Evolutionary conservation across 116 monocot species (phyloP).

Genomic region (Iris pallida): DNA sequence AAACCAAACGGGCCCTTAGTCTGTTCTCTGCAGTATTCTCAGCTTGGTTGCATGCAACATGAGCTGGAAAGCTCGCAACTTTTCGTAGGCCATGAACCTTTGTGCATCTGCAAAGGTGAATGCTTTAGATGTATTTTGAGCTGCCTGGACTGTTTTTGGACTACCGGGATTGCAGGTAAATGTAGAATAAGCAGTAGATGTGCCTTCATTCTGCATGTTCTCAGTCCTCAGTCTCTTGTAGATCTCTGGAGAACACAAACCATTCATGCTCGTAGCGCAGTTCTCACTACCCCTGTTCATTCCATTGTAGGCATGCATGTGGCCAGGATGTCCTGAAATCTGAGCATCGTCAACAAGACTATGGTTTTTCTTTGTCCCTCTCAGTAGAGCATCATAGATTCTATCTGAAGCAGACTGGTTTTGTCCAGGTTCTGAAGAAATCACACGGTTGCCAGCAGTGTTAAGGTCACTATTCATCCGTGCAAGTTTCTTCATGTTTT

Average conservation of each 20-base stretch:
- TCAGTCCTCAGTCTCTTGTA: slow-evolving; percentile 43
- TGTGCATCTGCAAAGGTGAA: slow-evolving; percentile 28
- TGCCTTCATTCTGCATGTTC: slow-evolving; percentile 3
- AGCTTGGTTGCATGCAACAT: background rate
- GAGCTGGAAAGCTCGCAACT: slow-evolving; percentile 2
- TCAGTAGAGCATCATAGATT: slow-evolving; percentile 5
- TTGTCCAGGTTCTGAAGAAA: background rate
- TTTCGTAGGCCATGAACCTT: slow-evolving; percentile 17
- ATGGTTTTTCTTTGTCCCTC: slow-evolving; percentile 23
- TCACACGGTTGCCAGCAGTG: background rate
- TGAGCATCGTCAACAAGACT: slow-evolving; percentile 16
- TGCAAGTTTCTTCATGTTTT: slow-evolving; percentile 38
- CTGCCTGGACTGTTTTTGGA: slow-evolving; percentile 4
- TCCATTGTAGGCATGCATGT: background rate
- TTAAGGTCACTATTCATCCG: slow-evolving; percentile 2
- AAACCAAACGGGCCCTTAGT: too few species aligned
- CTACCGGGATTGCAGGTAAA: slow-evolving; percentile 5
- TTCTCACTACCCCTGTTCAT: background rate
- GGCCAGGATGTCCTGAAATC: background rate
- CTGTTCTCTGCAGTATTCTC: slow-evolving; percentile 7
- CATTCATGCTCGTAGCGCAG: background rate
- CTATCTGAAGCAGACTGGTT: background rate
- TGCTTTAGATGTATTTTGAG: background rate
- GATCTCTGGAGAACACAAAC: background rate
- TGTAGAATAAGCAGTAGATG: slow-evolving; percentile 7